A percentile compares a stretch with the other conserved stretches of the same genome.
phyloP scores from a whole-genome alignment of 2,329 filamentous ascomycete species.

The Trichoderma atrobrunneum region DNA sequence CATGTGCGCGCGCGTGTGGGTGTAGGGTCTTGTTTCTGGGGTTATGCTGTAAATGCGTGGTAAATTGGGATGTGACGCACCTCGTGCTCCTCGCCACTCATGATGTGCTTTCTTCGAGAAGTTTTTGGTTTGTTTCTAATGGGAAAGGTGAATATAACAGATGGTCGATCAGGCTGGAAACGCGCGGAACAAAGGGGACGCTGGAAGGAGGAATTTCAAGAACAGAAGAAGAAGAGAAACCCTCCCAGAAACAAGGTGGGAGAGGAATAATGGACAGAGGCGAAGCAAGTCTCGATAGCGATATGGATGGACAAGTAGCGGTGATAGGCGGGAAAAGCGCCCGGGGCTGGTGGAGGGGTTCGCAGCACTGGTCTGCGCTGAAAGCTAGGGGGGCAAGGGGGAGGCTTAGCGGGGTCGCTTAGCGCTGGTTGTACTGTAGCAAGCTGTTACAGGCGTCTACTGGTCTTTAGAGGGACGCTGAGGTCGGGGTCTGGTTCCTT shows the following conservation, averaged over 20 bases:
- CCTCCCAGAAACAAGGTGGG: too few species aligned
- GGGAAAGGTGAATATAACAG: background rate
- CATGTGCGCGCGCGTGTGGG: background rate
- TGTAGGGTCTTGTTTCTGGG: background rate
- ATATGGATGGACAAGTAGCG: background rate
- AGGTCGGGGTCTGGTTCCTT: background rate
- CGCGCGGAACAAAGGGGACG: background rate
- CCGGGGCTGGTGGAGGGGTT: conserved; percentile 1
- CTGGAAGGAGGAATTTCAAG: background rate
- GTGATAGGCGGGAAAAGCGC: conserved; percentile 1
- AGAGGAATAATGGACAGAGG: background rate
- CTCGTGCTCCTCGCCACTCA: conserved; percentile 26
- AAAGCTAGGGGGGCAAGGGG: background rate
- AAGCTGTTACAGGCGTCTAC: background rate
- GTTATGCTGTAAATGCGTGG: background rate
- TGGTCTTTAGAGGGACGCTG: too few species aligned
- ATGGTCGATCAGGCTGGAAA: background rate
- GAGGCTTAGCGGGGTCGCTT: conserved; percentile 10
- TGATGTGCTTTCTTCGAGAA: background rate
- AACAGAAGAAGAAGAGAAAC: background rate
- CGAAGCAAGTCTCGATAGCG: background rate
- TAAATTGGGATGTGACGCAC: conserved; percentile 9
- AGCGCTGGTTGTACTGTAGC: background rate
- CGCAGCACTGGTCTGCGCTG: background rate
- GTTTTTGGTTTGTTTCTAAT: background rate